A percentile compares a stretch with the other conserved stretches of the same genome.
These are phyloP conservation scores for Abrus precatorius DNA, from an alignment of 306 rosid genomes.

Conservation along the genomic window DNA sequence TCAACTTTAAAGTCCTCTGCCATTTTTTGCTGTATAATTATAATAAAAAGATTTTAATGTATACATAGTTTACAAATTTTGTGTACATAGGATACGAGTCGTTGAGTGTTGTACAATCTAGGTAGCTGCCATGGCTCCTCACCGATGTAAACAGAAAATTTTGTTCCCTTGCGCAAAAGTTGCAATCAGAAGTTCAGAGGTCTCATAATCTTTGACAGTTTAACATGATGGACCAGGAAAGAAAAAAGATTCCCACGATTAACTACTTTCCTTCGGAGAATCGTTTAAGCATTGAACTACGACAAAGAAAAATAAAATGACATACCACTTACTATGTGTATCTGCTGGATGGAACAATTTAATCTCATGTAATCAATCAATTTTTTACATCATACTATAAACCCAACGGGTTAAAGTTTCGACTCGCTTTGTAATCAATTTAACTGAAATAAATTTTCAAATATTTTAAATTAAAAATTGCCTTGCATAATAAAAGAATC, in stretches of 20 bases:
- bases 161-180: conserved; percentile 52
- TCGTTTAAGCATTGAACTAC: no score
- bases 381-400: no score
- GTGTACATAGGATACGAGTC: conserved; percentile 58
- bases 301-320: no score
- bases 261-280: no score
- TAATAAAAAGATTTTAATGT: conserved; percentile 48
- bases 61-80: conserved; percentile 56
- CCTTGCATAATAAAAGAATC: neutral
- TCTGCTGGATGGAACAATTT: no score
- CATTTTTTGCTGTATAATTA: conserved; percentile 50
- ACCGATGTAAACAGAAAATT: conserved; percentile 48
- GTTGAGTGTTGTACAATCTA: conserved; percentile 52
- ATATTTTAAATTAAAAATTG: neutral
- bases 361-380: no score
- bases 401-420: neutral
- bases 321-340: no score
- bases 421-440: neutral
- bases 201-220: conserved; percentile 4
- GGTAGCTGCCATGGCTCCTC: conserved; percentile 43
- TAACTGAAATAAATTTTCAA: neutral
- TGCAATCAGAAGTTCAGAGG: neutral
- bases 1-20: conserved; percentile 56
- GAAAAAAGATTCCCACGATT: no score
- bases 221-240: neutral